A percentile compares a stretch with the other conserved stretches of the same genome.
Evolutionary conservation across 768 basidiomycete species (phyloP).

Genomic region (Lentinula edodes): DNA sequence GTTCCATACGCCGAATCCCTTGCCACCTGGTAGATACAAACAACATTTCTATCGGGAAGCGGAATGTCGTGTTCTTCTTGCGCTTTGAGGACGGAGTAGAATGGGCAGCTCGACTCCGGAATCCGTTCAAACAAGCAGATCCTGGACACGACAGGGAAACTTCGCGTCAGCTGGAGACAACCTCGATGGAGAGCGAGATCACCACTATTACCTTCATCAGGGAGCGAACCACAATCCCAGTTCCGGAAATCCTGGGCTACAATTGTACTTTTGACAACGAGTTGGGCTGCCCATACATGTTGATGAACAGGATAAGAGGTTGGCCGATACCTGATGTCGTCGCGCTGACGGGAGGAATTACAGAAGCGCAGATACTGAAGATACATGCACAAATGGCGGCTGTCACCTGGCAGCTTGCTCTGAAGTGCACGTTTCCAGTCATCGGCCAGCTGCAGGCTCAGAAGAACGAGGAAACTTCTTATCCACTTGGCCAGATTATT

Average conservation of each 20-base stretch:
- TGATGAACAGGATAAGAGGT: background rate
- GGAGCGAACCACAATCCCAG: conserved; percentile 5
- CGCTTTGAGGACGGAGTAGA: background rate
- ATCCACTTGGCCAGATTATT: background rate
- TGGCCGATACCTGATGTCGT: background rate
- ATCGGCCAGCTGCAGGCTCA: background rate
- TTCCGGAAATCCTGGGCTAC: background rate
- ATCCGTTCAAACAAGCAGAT: background rate
- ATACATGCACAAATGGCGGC: background rate
- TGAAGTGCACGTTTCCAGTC: background rate
- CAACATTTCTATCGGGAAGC: background rate
- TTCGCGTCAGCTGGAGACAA: background rate
- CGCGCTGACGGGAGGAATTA: background rate
- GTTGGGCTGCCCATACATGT: conserved; percentile 8
- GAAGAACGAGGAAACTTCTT: background rate
- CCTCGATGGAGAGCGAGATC: conserved; percentile 2
- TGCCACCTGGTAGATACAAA: background rate
- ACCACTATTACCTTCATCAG: background rate
- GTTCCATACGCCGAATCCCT: background rate
- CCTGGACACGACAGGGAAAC: background rate
- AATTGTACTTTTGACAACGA: conserved; percentile 22
- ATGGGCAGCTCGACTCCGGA: background rate
- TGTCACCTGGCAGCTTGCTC: background rate
- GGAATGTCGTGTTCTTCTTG: background rate
- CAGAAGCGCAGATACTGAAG: background rate